Base-by-base conservation (phyloP, 1,284 basidiomycete species). In the Moesziomyces parantarcticus region DNA sequence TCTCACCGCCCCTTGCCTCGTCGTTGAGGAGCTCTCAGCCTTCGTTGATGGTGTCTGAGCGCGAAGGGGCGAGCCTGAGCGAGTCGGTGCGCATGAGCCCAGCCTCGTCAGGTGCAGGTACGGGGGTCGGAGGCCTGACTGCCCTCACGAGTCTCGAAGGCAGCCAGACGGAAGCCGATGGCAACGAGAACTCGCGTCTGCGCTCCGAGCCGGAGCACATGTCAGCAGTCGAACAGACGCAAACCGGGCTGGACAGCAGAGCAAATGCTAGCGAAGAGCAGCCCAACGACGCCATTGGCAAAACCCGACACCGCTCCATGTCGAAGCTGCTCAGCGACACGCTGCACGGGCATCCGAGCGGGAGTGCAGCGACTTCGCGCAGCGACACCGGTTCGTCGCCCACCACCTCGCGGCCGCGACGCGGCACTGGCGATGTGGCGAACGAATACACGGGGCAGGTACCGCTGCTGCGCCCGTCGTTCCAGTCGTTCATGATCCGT, bases 401-500 rank as follows among this genome's bases (percentile, higher is more conserved):
- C 22, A 16, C 26, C 18, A 60, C 47, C 10, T 14, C 36, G 36
- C 39, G 39, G 10, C 22, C 58, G 1, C 52, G 58, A 26, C 34
- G 46, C 32, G 42, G 26, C 21, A 78, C 70, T 21, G 39, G 52
- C 1, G 70, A 75, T 22, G 48, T 66, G 6, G 54, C 68, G 32
- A 80, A 81, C 60, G 57, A 69, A 48, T 83, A 82, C 54, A 63
- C 74, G 1, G 81, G 77, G 18, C 77, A 79, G 45, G 81, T 82
- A 1, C 82, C 82, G 26, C 63, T 83, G 10, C 56, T 68, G n/a
- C 72, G 80, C 5, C 80, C 79, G 2, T 73, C 60, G 5, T 78
- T 68, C 65, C 58, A 76, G 21, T 65, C 65, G 22, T 85, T 87
- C 54, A 91, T 92, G 88, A 92, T 98, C 64, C 89, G 95, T 34